Percentiles rank a stretch among this genome's conserved stretches.
These are phyloP conservation scores for Podaxis sp. DNA, from an alignment of 768 basidiomycete species.

Conservation along the genomic window DNA sequence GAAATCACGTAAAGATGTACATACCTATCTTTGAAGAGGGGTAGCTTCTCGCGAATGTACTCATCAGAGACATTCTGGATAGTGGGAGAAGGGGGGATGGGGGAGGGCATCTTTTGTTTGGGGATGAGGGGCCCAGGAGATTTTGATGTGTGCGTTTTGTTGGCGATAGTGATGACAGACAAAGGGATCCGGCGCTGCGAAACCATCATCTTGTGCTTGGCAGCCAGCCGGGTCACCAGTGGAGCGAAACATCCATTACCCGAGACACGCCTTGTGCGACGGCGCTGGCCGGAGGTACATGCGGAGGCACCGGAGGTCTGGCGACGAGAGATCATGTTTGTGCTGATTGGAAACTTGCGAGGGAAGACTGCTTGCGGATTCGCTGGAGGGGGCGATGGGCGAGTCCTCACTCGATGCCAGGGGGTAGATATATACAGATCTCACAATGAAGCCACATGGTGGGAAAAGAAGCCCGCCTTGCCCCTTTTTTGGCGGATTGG, in stretches of 20 bases:
- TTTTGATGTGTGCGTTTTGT: neutral
- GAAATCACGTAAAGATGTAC: neutral
- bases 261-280: conserved; percentile 1
- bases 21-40: conserved; percentile 7
- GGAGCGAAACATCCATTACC: conserved; percentile 1
- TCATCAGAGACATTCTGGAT: neutral
- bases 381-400: neutral
- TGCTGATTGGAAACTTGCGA: neutral
- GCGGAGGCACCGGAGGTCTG: conserved; percentile 2
- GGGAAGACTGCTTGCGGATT: neutral
- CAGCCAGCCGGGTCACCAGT: conserved; percentile 4
- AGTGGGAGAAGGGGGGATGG: neutral
- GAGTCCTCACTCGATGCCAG: neutral
- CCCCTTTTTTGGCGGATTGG: conserved; percentile 4
- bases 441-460: neutral
- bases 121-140: neutral
- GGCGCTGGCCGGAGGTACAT: neutral
- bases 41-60: conserved; percentile 3
- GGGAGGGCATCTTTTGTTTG: neutral
- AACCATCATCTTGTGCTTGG: conserved; percentile 4
- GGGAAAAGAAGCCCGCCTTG: neutral
- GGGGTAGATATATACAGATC: neutral
- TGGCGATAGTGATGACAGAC: conserved; percentile 1
- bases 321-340: conserved; percentile 1
- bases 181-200: conserved; percentile 2